Conservation (phyloP, 2,329 filamentous ascomycete species). For the Ambrosiella cleistominuta region DNA sequence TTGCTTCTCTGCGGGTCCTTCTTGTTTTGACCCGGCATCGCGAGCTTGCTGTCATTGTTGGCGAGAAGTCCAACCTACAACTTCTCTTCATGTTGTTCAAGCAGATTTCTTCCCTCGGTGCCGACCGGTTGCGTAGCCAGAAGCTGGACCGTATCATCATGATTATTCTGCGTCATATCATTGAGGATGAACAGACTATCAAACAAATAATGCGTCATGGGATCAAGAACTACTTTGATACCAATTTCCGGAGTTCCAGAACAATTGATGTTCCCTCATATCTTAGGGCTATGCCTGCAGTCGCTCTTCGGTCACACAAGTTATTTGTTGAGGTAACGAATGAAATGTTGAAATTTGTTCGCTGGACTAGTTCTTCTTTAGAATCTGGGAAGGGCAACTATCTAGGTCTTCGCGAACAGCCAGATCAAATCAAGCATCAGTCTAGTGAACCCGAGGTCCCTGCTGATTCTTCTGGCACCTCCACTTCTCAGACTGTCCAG, state of each 20-base stretch:
- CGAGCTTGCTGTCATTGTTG: conserved; percentile 54
- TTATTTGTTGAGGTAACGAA: conserved; percentile 78
- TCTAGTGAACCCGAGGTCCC: background rate
- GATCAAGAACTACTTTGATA: conserved; percentile 61
- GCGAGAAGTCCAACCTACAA: conserved; percentile 77
- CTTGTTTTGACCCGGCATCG: conserved; percentile 75
- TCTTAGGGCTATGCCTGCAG: conserved; percentile 57
- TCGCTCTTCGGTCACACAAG: conserved; percentile 65
- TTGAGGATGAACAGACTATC: conserved; percentile 83
- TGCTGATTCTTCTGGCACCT: background rate
- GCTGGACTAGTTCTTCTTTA: conserved; percentile 7
- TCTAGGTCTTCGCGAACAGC: conserved; percentile 9
- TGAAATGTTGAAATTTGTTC: conserved; percentile 49
- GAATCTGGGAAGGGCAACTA: conserved; percentile 10
- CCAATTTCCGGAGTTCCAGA: conserved; percentile 30
- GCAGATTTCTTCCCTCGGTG: conserved; percentile 65
- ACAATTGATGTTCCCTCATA: conserved; percentile 55
- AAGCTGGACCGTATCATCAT: conserved; percentile 48
- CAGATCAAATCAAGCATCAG: background rate
- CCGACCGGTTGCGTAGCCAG: conserved; percentile 47
- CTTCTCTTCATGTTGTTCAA: conserved; percentile 89
- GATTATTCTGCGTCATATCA: conserved; percentile 74
- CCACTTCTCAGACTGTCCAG: conserved; percentile 30
- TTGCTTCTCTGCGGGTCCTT: conserved; percentile 67
- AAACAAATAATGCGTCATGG: conserved; percentile 85